These are phyloP conservation scores for Tribonema minus DNA, from an alignment of 108 stramenopile species.

Conservation along the genomic window DNA sequence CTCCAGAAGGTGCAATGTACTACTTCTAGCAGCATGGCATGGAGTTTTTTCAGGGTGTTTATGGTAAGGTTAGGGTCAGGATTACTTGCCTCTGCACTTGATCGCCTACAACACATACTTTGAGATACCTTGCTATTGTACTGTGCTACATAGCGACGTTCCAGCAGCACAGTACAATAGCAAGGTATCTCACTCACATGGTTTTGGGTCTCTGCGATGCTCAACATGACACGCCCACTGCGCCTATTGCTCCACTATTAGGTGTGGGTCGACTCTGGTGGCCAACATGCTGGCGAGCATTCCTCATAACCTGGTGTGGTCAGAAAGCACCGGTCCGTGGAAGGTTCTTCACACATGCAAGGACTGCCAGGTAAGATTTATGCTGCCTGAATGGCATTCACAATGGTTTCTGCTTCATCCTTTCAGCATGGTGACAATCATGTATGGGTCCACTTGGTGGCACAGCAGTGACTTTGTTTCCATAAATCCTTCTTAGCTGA, in stretches of 20 bases:
- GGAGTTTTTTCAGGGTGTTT: not conserved
- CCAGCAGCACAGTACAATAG: too few species aligned
- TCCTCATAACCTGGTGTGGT: slow-evolving; percentile 57
- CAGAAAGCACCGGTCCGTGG: slow-evolving; percentile 40
- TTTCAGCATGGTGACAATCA: too few species aligned
- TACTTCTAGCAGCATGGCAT: not conserved
- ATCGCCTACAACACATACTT: too few species aligned
- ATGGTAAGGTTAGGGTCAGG: not conserved
- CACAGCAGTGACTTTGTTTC: too few species aligned
- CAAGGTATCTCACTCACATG: too few species aligned
- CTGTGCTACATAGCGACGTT: not conserved
- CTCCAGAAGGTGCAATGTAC: not conserved
- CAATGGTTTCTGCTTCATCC: too few species aligned
- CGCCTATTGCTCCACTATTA: not conserved
- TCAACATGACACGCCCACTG: too few species aligned
- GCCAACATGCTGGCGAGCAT: slow-evolving; percentile 78
- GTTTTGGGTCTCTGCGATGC: too few species aligned
- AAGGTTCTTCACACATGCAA: slow-evolving; percentile 35
- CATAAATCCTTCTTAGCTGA: too few species aligned
- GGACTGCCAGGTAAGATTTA: not conserved
- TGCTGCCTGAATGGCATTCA: too few species aligned
- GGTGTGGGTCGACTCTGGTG: slow-evolving; percentile 74
- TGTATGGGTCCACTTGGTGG: too few species aligned
- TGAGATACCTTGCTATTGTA: not conserved
- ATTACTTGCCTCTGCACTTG: not conserved